Evolutionary conservation across 2,329 filamentous ascomycete genomes (phyloP).

Genomic region (Huntiella abstrusa): DNA sequence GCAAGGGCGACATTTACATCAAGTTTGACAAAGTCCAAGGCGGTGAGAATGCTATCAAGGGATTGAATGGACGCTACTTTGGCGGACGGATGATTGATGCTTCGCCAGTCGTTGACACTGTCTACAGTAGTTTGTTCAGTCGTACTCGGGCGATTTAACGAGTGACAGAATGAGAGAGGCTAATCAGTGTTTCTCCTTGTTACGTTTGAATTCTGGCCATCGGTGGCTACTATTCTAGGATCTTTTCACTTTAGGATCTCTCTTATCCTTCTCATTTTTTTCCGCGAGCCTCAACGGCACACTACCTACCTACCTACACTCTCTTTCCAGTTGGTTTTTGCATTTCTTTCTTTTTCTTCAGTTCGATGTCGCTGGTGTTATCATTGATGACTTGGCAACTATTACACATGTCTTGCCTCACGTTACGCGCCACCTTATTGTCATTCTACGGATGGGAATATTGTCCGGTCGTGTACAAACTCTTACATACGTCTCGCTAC

Average conservation of each 20-base stretch:
- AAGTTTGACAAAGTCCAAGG: conserved; percentile 94
- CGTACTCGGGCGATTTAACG: conserved; percentile 60
- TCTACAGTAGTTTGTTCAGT: conserved; percentile 94
- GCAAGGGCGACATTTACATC: conserved; percentile 89
- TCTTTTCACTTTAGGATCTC: not conserved
- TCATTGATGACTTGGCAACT: too few relatives aligned
- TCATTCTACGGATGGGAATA: too few relatives aligned
- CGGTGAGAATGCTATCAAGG: conserved; percentile 93
- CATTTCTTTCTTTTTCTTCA: not conserved
- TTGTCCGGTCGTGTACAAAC: too few relatives aligned
- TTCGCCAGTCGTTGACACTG: conserved; percentile 88
- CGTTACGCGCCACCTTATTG: too few relatives aligned
- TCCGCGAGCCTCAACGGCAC: too few relatives aligned
- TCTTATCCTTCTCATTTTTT: not conserved
- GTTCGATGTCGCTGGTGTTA: too few relatives aligned
- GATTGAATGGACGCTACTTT: conserved; percentile 91
- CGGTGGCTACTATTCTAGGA: not conserved
- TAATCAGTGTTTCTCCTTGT: too few relatives aligned
- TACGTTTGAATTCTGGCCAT: not conserved
- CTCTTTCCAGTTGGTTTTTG: not conserved
- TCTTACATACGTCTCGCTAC: too few relatives aligned
- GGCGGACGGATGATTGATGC: conserved; percentile 84
- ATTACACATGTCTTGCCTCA: too few relatives aligned
- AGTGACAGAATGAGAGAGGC: too few relatives aligned
- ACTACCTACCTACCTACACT: not conserved